Evolutionary conservation across 2,329 filamentous ascomycete genomes (phyloP).

Genomic region (Cadophora luteo-olivacea): DNA sequence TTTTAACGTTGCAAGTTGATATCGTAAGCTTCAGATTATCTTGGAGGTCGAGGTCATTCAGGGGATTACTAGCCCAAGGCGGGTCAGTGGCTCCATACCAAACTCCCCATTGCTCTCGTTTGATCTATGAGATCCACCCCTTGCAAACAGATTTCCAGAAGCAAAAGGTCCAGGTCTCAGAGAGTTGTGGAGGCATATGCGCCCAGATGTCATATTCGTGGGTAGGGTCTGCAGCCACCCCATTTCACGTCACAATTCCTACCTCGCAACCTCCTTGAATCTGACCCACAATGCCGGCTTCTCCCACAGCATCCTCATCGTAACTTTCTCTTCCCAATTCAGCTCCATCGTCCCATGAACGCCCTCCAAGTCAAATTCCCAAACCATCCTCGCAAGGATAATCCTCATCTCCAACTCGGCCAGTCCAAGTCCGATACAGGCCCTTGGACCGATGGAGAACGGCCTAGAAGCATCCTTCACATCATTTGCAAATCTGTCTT

Average conservation of each 20-base stretch:
- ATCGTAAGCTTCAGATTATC: no score
- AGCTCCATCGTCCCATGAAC: slow-evolving; percentile 20
- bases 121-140: no score
- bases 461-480: slow-evolving; percentile 29
- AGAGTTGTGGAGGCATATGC: no score
- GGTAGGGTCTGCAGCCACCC: no score
- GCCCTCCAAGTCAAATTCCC: slow-evolving; percentile 34
- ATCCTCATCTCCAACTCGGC: slow-evolving; percentile 32
- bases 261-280: neutral
- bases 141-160: no score
- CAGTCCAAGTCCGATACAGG: slow-evolving; percentile 34
- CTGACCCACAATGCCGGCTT: slow-evolving; percentile 15
- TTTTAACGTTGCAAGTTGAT: no score
- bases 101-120: no score
- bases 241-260: neutral
- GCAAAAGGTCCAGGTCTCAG: no score
- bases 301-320: slow-evolving; percentile 25
- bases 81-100: no score
- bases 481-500: slow-evolving; percentile 25
- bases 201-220: no score
- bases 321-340: slow-evolving; percentile 14
- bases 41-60: no score
- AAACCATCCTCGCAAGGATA: slow-evolving; percentile 34
- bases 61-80: no score
- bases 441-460: slow-evolving; percentile 32